Base-by-base conservation (phyloP, 371 early-diverging fungal genomes). In the Mucor piriformis region DNA sequence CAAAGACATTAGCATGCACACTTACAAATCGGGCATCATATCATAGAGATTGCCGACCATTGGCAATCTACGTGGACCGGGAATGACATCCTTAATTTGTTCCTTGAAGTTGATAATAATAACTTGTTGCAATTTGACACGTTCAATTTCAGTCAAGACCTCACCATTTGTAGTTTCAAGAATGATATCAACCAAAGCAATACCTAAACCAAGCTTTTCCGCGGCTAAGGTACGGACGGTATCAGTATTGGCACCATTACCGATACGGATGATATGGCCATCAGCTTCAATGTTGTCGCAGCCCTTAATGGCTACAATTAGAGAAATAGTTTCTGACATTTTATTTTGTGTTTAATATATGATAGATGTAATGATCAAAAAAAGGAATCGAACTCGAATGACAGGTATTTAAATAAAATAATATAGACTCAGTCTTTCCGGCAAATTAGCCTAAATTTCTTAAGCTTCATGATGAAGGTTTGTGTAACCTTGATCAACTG, bases 21-120 rank as follows among this genome's bases (percentile, higher is more conserved):
- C 67, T 61, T 71, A 71, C 72, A 69, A 27, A 44, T 74, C 62
- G 2, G 75, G 75, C 12, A 74, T 18, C 58, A 74, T 54, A 12
- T 74, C 72, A 52, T 71, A 74, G 2, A 71, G 52, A 50, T 61
- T 66, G 8, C 75, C 75, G 6, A 74, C 66, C 43, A 66, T 69
- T 6, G 75, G 74, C 7, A 70, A 55, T 35, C 51, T 49, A 11
- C 54, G 20, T 12, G 69, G 71, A 18, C 69, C 69, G 16, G 74
- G 74, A 53, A 65, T n/a, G n/a, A n/a, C 56, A 6, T 51, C 61
- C 16, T 64, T 67, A 6, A 73, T 57, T 3, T 52, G 50, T 20
- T 73, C 63, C 21, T 66, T 52, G 10, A 51, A 18, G 23, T 63
- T 61, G 23, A 73, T 35, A 54, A 53, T 66, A 12, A 73, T 54